Percentiles rank a stretch among this genome's conserved stretches.
phyloP scores from a whole-genome alignment of 2,329 filamentous ascomycete genomes.

The Botryosphaeria dothidea region DNA sequence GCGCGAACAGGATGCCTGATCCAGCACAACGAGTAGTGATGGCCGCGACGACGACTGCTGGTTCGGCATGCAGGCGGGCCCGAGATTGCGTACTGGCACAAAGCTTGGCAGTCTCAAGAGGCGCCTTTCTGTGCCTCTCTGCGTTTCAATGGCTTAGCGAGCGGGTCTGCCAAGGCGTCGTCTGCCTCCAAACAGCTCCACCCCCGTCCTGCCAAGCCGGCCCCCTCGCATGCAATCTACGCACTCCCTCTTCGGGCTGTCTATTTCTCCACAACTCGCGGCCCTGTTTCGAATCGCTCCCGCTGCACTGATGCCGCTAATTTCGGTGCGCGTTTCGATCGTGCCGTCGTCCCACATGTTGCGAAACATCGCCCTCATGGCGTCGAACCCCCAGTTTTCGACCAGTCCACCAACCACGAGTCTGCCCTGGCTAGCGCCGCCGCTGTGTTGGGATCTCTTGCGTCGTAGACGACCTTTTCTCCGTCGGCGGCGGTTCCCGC shows the following conservation, averaged over 20 bases:
- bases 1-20: neutral
- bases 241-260: neutral
- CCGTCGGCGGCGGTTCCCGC: constrained; percentile 12
- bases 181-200: constrained; percentile 2
- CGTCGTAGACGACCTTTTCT: neutral
- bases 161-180: neutral
- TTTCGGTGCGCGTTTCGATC: constrained; percentile 1
- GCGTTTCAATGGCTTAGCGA: neutral
- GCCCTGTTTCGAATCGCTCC: neutral
- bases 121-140: neutral
- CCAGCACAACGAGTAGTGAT: neutral
- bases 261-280: constrained; percentile 13
- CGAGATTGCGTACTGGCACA: neutral
- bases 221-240: neutral
- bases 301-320: neutral
- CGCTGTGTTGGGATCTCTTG: neutral
- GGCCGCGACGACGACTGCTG: neutral
- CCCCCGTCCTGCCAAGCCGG: neutral
- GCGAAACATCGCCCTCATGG: neutral
- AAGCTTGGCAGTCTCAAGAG: constrained; percentile 8
- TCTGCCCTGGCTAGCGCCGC: neutral
- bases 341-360: neutral
- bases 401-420: neutral
- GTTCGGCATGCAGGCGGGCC: neutral
- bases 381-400: neutral